A percentile compares a stretch with the other conserved stretches of the same genome.
Evolutionary conservation across 1,284 basidiomycete genomes (phyloP).

Genomic region (Cryptococcus neoformans): DNA sequence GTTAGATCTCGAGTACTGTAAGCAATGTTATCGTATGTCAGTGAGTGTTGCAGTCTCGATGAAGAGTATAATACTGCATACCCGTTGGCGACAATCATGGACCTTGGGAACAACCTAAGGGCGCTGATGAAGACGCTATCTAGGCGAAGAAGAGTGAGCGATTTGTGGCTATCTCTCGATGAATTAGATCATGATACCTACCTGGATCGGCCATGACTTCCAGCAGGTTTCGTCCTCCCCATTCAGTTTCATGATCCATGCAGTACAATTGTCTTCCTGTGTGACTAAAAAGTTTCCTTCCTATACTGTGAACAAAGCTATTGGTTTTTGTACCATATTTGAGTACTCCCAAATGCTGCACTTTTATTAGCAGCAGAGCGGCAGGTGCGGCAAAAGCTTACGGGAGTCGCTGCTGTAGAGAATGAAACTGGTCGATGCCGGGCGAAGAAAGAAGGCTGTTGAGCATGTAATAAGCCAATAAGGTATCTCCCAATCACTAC

Average conservation of each 20-base stretch:
- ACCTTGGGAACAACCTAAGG: slow-evolving; percentile 63
- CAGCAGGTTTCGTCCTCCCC: slow-evolving; percentile 63
- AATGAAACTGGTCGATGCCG: slow-evolving; percentile 39
- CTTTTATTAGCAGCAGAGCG: not conserved
- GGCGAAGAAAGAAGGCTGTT: slow-evolving; percentile 40
- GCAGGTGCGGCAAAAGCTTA: slow-evolving; percentile 9
- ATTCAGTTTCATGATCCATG: slow-evolving; percentile 62
- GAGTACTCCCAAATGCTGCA: slow-evolving; percentile 37
- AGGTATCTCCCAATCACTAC: slow-evolving; percentile 46
- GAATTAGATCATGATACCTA: slow-evolving; percentile 42
- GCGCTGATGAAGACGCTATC: slow-evolving; percentile 76
- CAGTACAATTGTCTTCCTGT: slow-evolving; percentile 80
- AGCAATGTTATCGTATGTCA: not conserved
- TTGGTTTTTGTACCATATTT: slow-evolving; percentile 28
- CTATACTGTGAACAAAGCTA: slow-evolving; percentile 14
- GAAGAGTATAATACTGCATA: slow-evolving; percentile 42
- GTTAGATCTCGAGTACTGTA: slow-evolving; percentile 64
- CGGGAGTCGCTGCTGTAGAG: slow-evolving; percentile 45
- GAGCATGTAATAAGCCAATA: slow-evolving; percentile 38
- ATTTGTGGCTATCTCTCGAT: not conserved
- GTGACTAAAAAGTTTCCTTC: slow-evolving; percentile 67
- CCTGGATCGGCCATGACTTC: slow-evolving; percentile 81
- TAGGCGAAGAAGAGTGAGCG: slow-evolving; percentile 28
- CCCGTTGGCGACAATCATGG: slow-evolving; percentile 83
- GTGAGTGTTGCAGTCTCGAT: not conserved